Percentiles rank a stretch among this genome's conserved stretches.
These are phyloP conservation scores for Leccinum uliginosum DNA, from an alignment of 768 basidiomycete species.

Conservation along the genomic window DNA sequence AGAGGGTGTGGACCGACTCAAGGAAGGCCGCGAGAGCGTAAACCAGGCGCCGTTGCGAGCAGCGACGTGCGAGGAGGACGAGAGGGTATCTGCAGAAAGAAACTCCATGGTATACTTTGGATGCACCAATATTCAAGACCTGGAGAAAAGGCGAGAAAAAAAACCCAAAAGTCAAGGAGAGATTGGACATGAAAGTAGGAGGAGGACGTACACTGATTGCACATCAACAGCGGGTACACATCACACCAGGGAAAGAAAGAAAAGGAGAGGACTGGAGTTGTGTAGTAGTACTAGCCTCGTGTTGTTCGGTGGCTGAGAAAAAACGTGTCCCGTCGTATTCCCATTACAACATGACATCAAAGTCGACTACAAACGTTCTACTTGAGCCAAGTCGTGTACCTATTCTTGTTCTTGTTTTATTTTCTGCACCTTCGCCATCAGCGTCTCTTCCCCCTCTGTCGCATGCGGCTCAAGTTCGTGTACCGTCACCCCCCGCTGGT, in stretches of 20 bases:
- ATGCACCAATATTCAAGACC: conserved; percentile 32
- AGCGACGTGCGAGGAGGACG: conserved; percentile 12
- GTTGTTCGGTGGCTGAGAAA: conserved; percentile 33
- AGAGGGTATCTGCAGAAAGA: conserved; percentile 28
- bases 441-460: conserved; percentile 48
- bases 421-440: conserved; percentile 31
- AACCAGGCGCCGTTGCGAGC: conserved; percentile 11
- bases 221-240: conserved; percentile 26
- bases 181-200: neutral
- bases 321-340: conserved; percentile 31
- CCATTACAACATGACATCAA: conserved; percentile 7
- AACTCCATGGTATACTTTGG: conserved; percentile 31
- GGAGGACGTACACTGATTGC: conserved; percentile 13
- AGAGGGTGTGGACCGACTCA: conserved; percentile 14
- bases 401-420: neutral
- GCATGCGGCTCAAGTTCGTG: conserved; percentile 65
- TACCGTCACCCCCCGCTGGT: conserved; percentile 51
- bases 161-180: conserved; percentile 2
- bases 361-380: neutral
- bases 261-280: conserved; percentile 8
- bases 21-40: conserved; percentile 11
- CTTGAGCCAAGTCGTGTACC: no score
- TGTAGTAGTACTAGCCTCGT: conserved; percentile 30
- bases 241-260: conserved; percentile 16
- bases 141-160: conserved; percentile 7